Evolutionary conservation across 2,329 filamentous ascomycete genomes (phyloP).

Genomic region (Fusarium chuoi): DNA sequence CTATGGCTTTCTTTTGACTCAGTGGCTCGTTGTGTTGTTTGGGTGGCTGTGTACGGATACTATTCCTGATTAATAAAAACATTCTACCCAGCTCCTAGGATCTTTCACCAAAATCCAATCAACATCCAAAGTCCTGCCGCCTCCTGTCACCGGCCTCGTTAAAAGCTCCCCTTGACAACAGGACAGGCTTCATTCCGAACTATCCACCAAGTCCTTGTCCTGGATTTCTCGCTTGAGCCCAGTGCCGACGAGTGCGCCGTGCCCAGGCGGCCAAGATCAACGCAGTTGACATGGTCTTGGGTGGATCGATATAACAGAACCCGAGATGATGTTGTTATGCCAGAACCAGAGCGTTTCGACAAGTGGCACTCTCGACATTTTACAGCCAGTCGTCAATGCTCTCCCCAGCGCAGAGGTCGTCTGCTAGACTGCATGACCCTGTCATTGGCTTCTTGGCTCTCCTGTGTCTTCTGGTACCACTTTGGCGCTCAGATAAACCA

Average conservation of each 20-base stretch:
- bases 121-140: constrained; percentile 18
- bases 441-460: constrained; percentile 15
- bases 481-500: neutral
- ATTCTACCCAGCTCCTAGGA: constrained; percentile 27
- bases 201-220: constrained; percentile 38
- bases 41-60: constrained; percentile 8
- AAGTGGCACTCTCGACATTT: constrained; percentile 22
- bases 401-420: constrained; percentile 4
- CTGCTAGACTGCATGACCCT: constrained; percentile 3
- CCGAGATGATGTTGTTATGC: constrained; percentile 38
- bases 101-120: constrained; percentile 26
- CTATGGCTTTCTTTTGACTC: neutral
- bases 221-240: constrained; percentile 37
- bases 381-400: constrained; percentile 11
- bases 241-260: constrained; percentile 43
- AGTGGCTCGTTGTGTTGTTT: constrained; percentile 5
- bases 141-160: constrained; percentile 35
- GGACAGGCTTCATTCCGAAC: constrained; percentile 29
- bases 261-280: constrained; percentile 37
- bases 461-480: constrained; percentile 6
- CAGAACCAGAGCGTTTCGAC: constrained; percentile 35
- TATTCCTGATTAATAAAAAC: constrained; percentile 18
- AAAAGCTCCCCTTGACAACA: constrained; percentile 37
- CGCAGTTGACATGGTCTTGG: constrained; percentile 24
- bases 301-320: constrained; percentile 40